Base-by-base conservation (phyloP, 2,329 filamentous ascomycete species). In the Fusarium equiseti region DNA sequence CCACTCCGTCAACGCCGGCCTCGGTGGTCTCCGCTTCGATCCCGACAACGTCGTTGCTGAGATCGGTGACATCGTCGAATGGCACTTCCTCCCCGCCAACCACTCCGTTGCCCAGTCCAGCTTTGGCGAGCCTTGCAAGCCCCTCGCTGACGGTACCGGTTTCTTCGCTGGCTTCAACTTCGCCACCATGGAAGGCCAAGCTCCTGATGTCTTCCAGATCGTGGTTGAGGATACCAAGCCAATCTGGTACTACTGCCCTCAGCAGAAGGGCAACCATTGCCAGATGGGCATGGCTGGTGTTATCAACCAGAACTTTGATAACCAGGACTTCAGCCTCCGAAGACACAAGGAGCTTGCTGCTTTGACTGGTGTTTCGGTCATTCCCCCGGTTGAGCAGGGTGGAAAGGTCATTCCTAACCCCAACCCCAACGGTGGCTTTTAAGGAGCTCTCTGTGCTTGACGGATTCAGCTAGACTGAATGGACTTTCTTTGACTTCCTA, bases 51-150 rank as follows among this genome's bases (percentile, higher is more conserved):
- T 87, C 43, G 81, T 81, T 5, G 87, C 86, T 20, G 76, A 79
- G 13, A 61, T 82, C 10, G 87, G 86, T 63, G 85, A 87, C 64
- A 68, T 85, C 6, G 76, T 89, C 61, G 85, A 88, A 79, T 89
- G 84, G 80, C 83, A 86, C 73, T 89, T 85, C 81, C 83, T 83
- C 67, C 82, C 86, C 11, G 75, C 71, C 62, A 86, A 85, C 78
- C 87, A 88, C 81, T 83, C 82, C 20, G 79, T 88, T 44, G 81
- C 73, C 3, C 78, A 83, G 75, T 82, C 82, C 40, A 79, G 74
- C 74, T 85, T 85, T 65, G 79, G 66, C 55, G 69, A 79, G 46
- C 83, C 83, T 24, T 86, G 84, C 78, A 16, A 76, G 59, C 83
- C 83, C 4, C 76, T 81, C 13, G 73, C 75, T 53, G 77, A 78